A percentile compares a stretch with the other conserved stretches of the same genome.
These are phyloP conservation scores for Dioszegia aurantiaca DNA, from an alignment of 768 basidiomycete species.

Conservation along the genomic window DNA sequence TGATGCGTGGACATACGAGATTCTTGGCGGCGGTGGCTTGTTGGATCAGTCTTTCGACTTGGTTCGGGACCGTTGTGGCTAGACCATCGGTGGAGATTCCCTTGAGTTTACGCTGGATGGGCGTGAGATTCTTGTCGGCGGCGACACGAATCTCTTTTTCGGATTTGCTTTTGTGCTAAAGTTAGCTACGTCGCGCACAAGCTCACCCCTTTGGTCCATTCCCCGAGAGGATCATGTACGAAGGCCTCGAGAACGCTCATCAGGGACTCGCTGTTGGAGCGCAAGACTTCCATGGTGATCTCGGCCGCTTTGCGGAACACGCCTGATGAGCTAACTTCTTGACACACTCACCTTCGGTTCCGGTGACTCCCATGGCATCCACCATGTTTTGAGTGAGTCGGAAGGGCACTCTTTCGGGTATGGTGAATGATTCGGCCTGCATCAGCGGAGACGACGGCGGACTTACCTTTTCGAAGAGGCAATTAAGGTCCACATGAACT, in stretches of 20 bases:
- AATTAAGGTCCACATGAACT: slow-evolving; percentile 97
- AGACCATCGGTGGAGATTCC: slow-evolving; percentile 41
- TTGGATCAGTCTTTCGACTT: slow-evolving; percentile 87
- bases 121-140: slow-evolving; percentile 71
- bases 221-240: slow-evolving; percentile 91
- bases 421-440: slow-evolving; percentile 76
- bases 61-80: slow-evolving; percentile 69
- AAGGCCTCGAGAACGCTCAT: slow-evolving; percentile 97
- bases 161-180: neutral
- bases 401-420: slow-evolving; percentile 90
- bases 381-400: slow-evolving; percentile 88
- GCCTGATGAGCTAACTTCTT: slow-evolving; percentile 55
- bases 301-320: slow-evolving; percentile 89
- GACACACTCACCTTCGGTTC: slow-evolving; percentile 70
- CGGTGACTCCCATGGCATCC: slow-evolving; percentile 87
- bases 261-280: slow-evolving; percentile 84
- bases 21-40: slow-evolving; percentile 75
- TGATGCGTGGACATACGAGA: slow-evolving; percentile 57
- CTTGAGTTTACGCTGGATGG: slow-evolving; percentile 75
- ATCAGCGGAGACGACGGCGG: slow-evolving; percentile 17
- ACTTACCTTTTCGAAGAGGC: slow-evolving; percentile 86
- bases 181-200: neutral
- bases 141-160: slow-evolving; percentile 60
- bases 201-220: slow-evolving; percentile 72
- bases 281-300: slow-evolving; percentile 78